These are phyloP conservation scores for Penicillium alfredii DNA, from an alignment of 495 filamentous ascomycete genomes.

Conservation along the genomic window DNA sequence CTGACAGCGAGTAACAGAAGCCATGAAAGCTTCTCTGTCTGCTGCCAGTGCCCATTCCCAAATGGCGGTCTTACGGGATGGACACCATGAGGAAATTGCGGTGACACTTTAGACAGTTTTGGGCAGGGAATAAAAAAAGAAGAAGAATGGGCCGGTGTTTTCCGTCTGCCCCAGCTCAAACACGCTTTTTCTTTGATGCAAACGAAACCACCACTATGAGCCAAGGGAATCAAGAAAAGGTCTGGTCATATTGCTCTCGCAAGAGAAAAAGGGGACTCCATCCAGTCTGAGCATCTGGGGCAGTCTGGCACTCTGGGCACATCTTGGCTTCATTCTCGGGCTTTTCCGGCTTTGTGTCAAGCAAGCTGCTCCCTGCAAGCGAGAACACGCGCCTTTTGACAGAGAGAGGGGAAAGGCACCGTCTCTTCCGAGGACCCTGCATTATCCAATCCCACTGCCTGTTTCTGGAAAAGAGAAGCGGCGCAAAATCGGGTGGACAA, in stretches of 20 bases:
- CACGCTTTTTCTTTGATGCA: constrained; percentile 12
- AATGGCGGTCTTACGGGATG: constrained; percentile 1
- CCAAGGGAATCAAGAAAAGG: constrained; percentile 1
- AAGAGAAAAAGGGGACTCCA: too few relatives aligned
- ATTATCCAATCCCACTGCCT: constrained; percentile 14
- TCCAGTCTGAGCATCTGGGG: too few relatives aligned
- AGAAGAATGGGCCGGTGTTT: constrained; percentile 13
- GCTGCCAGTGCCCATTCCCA: constrained; percentile 3
- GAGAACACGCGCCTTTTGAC: constrained; percentile 4
- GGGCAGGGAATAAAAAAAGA: constrained; percentile 2
- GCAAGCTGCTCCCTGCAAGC: not conserved
- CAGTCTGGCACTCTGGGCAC: too few relatives aligned
- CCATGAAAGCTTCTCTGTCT: constrained; percentile 15
- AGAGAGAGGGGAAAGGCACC: not conserved
- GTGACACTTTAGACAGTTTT: not conserved
- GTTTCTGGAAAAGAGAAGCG: not conserved
- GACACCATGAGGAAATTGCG: constrained; percentile 3
- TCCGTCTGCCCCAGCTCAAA: constrained; percentile 18
- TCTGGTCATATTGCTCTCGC: constrained; percentile 18
- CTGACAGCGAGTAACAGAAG: constrained; percentile 18
- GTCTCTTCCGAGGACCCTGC: constrained; percentile 11
- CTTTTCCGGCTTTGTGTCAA: too few relatives aligned
- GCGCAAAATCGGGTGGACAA: constrained; percentile 3
- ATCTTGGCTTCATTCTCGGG: too few relatives aligned
- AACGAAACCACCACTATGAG: constrained; percentile 9